A percentile compares a stretch with the other conserved stretches of the same genome.
Evolutionary conservation across 129 eudicot genomes (phyloP).

Genomic region (Smallanthus sonchifolius): DNA sequence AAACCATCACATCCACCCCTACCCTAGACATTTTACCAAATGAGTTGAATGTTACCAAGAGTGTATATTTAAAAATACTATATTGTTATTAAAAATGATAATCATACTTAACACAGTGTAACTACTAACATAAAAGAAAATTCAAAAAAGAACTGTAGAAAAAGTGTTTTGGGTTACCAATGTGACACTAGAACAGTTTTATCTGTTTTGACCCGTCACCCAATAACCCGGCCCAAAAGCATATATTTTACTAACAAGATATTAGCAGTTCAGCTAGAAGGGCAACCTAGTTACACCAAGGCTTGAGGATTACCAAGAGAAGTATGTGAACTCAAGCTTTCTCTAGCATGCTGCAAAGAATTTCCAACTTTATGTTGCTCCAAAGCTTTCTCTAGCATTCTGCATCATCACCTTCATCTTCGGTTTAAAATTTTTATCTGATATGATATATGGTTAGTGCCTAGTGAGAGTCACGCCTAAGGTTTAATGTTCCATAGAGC

Average conservation of each 20-base stretch:
- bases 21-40: no score
- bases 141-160: background rate
- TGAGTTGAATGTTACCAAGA: background rate
- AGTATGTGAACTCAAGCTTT: background rate
- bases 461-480: background rate
- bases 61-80: background rate
- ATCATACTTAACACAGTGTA: background rate
- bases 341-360: background rate
- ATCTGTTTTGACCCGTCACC: background rate
- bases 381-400: no score
- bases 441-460: background rate
- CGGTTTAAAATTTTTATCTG: no score
- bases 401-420: no score
- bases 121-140: no score
- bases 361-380: background rate
- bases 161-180: background rate
- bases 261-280: background rate
- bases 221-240: background rate
- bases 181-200: background rate
- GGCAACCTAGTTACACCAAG: background rate
- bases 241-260: background rate
- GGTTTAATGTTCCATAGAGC: background rate
- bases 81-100: background rate
- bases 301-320: background rate
- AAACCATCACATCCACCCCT: slow-evolving; percentile 9